phyloP scores from a whole-genome alignment of 2,329 filamentous ascomycete genomes.

The Chaetothyriales sp. region DNA sequence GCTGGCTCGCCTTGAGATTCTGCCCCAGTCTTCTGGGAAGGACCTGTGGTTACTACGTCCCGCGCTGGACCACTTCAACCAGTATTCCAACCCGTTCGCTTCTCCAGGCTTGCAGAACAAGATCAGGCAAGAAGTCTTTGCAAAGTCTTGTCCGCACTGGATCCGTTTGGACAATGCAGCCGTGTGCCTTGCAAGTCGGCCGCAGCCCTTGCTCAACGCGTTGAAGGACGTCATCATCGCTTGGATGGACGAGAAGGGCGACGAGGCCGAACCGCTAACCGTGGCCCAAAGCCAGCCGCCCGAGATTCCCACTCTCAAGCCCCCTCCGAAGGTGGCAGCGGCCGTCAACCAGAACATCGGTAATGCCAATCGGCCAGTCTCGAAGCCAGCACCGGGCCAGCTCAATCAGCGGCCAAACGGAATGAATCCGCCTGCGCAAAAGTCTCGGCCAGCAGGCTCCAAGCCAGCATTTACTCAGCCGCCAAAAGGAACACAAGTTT shows the following conservation, averaged over 20 bases:
- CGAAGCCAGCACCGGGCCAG: background rate
- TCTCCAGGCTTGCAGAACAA: slow-evolving; percentile 9
- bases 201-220: slow-evolving; percentile 11
- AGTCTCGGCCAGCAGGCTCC: background rate
- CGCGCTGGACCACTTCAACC: slow-evolving; percentile 15
- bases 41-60: slow-evolving; percentile 15
- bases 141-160: slow-evolving; percentile 9
- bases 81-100: slow-evolving; percentile 14
- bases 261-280: background rate
- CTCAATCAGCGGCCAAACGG: background rate
- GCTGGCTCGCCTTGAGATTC: slow-evolving; percentile 15
- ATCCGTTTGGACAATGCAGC: slow-evolving; percentile 13
- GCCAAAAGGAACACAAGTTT: background rate
- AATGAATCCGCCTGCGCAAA: background rate
- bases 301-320: background rate
- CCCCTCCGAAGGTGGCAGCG: background rate
- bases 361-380: background rate
- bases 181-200: slow-evolving; percentile 10
- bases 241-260: slow-evolving; percentile 8
- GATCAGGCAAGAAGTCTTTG: slow-evolving; percentile 13
- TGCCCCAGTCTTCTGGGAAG: slow-evolving; percentile 6
- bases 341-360: background rate
- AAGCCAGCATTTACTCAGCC: background rate
- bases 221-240: slow-evolving; percentile 12
- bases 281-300: background rate